A percentile compares a stretch with the other conserved stretches of the same genome.
phyloP scores from a whole-genome alignment of 2,329 filamentous ascomycete species.

The Calonectria ilicicola region DNA sequence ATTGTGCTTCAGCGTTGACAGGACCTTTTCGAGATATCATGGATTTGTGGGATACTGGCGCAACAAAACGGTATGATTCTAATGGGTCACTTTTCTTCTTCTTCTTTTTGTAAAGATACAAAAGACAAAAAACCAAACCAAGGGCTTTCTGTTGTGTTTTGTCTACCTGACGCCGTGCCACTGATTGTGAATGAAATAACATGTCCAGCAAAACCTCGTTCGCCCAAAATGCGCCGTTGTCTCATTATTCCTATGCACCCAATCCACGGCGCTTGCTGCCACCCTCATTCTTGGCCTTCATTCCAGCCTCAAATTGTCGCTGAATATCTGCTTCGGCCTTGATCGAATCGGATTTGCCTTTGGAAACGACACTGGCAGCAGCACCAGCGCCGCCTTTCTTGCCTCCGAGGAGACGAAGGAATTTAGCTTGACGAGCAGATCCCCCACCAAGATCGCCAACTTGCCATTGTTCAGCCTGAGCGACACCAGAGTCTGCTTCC shows the following conservation, averaged over 20 bases:
- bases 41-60: slow-evolving; percentile 42
- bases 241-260: slow-evolving; percentile 55
- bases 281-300: slow-evolving; percentile 66
- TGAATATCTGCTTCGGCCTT: slow-evolving; percentile 66
- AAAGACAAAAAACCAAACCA: slow-evolving; percentile 15
- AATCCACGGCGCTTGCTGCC: slow-evolving; percentile 64
- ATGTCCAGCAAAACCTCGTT: slow-evolving; percentile 7
- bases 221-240: background rate
- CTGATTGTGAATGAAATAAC: slow-evolving; percentile 29
- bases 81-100: slow-evolving; percentile 30
- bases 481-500: slow-evolving; percentile 24
- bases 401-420: slow-evolving; percentile 66
- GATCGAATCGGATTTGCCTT: slow-evolving; percentile 48
- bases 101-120: slow-evolving; percentile 4
- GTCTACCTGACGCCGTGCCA: slow-evolving; percentile 44
- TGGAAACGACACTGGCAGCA: slow-evolving; percentile 33
- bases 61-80: slow-evolving; percentile 39
- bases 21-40: slow-evolving; percentile 37
- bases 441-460: slow-evolving; percentile 65
- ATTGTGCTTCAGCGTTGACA: slow-evolving; percentile 34
- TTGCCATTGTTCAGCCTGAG: slow-evolving; percentile 62
- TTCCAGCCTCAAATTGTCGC: slow-evolving; percentile 67
- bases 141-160: slow-evolving; percentile 40
- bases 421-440: slow-evolving; percentile 64
- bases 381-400: slow-evolving; percentile 56